Percentiles rank a stretch among this genome's conserved stretches.
Conservation (phyloP, 1,139 yeast species). For the Pneumocystis oryctolagi region DNA sequence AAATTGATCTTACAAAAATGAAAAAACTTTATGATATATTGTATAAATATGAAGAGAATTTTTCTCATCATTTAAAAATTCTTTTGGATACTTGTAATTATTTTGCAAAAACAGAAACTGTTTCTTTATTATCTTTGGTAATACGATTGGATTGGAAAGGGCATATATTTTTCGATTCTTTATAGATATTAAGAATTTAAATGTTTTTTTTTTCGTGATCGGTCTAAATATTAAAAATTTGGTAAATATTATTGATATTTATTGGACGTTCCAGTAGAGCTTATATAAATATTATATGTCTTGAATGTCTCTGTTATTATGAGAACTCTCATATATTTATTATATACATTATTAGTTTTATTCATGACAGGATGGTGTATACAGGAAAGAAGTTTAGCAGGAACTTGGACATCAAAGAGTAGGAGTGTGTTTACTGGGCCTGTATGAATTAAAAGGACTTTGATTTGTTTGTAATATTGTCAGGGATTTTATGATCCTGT, state of each 20-base stretch:
- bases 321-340: not conserved
- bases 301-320: not conserved
- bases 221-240: not conserved
- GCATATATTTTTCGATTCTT: not conserved
- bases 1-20: conserved; percentile 30
- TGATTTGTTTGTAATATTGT: not conserved
- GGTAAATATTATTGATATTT: not conserved
- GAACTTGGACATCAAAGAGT: conserved; percentile 95
- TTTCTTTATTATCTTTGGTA: conserved; percentile 38
- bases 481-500: conserved; percentile 84
- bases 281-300: not conserved
- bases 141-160: conserved; percentile 33
- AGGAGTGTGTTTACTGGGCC: conserved; percentile 95
- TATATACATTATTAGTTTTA: not conserved
- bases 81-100: conserved; percentile 41
- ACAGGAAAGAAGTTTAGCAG: conserved; percentile 23
- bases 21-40: conserved; percentile 36
- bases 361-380: not conserved
- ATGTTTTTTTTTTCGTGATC: not conserved
- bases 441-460: conserved; percentile 14
- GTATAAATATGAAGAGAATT: conserved; percentile 38
- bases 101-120: conserved; percentile 51
- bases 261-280: not conserved
- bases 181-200: not conserved
- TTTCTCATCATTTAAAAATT: conserved; percentile 40